These are phyloP conservation scores for Monilinia laxa DNA, from an alignment of 2,329 filamentous ascomycete genomes.

Conservation along the genomic window DNA sequence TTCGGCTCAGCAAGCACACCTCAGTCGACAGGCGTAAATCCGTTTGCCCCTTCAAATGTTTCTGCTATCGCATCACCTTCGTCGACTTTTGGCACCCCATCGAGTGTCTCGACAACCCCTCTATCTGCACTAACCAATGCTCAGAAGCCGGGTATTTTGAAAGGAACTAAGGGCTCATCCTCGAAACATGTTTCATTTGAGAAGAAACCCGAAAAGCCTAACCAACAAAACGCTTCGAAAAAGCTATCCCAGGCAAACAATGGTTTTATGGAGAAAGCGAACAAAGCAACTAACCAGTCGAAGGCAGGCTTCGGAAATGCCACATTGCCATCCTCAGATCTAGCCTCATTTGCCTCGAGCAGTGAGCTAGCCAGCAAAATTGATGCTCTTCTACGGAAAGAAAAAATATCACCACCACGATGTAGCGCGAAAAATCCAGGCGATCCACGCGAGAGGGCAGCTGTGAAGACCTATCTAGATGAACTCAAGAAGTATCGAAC, in stretches of 20 bases:
- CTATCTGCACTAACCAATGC: conserved; percentile 13
- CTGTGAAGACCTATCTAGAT: conserved; percentile 56
- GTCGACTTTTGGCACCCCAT: conserved; percentile 18
- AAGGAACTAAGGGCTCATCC: not conserved
- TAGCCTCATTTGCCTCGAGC: conserved; percentile 23
- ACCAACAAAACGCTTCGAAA: conserved; percentile 8
- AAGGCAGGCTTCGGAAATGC: not conserved
- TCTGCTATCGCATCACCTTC: not conserved
- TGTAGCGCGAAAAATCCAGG: conserved; percentile 27
- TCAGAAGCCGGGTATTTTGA: not conserved
- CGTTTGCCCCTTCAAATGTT: conserved; percentile 22
- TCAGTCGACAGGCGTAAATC: conserved; percentile 17
- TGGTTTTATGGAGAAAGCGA: conserved; percentile 11
- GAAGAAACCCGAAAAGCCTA: not conserved
- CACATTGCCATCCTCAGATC: not conserved
- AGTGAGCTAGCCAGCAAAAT: conserved; percentile 49
- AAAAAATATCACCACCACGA: conserved; percentile 41
- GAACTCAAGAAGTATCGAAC: conserved; percentile 57
- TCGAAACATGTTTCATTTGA: conserved; percentile 16
- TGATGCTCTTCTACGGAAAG: conserved; percentile 52
- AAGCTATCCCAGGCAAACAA: not conserved
- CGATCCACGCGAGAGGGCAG: conserved; percentile 44
- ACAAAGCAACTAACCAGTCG: conserved; percentile 9
- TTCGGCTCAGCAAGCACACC: conserved; percentile 23
- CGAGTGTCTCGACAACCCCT: conserved; percentile 9